Percentiles rank a stretch among this genome's conserved stretches.
These are phyloP conservation scores for Ceriops tagal DNA, from an alignment of 345 rosid species.

Conservation along the genomic window DNA sequence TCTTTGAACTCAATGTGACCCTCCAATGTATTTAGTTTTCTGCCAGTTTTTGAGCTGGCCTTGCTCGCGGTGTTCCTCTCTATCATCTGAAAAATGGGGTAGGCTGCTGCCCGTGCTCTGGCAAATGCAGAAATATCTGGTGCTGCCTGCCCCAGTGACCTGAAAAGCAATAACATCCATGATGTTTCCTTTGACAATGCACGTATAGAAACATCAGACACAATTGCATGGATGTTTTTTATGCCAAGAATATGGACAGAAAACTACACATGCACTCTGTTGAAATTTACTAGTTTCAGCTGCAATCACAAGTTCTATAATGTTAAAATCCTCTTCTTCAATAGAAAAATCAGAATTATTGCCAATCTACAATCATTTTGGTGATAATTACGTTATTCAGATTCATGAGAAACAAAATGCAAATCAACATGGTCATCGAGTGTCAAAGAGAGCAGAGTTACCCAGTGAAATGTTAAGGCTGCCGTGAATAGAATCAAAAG, in stretches of 20 bases:
- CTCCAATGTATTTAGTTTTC: constrained; percentile 50
- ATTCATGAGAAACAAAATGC: too few species aligned
- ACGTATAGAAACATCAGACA: not conserved
- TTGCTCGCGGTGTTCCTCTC: constrained; percentile 65
- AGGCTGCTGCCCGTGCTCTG: constrained; percentile 82
- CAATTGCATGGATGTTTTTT: too few species aligned
- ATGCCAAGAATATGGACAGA: too few species aligned
- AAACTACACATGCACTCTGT: not conserved
- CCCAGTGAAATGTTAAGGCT: not conserved
- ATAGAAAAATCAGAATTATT: too few species aligned
- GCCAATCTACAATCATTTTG: too few species aligned
- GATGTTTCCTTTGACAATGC: not conserved
- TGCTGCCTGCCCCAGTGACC: constrained; percentile 93
- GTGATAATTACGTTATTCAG: too few species aligned
- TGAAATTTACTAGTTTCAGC: not conserved
- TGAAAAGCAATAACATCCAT: constrained; percentile 22
- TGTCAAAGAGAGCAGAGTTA: not conserved
- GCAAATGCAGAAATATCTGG: constrained; percentile 81
- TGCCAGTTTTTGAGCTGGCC: constrained; percentile 50
- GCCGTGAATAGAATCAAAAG: not conserved
- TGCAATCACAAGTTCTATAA: not conserved
- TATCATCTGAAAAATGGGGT: constrained; percentile 90
- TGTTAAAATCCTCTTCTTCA: not conserved
- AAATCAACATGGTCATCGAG: too few species aligned
- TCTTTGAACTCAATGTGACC: constrained; percentile 80